Percentiles rank a stretch among this genome's conserved stretches.
Evolutionary conservation across 371 early-diverging fungal species (phyloP).

Genomic region (Mortierella sp.): DNA sequence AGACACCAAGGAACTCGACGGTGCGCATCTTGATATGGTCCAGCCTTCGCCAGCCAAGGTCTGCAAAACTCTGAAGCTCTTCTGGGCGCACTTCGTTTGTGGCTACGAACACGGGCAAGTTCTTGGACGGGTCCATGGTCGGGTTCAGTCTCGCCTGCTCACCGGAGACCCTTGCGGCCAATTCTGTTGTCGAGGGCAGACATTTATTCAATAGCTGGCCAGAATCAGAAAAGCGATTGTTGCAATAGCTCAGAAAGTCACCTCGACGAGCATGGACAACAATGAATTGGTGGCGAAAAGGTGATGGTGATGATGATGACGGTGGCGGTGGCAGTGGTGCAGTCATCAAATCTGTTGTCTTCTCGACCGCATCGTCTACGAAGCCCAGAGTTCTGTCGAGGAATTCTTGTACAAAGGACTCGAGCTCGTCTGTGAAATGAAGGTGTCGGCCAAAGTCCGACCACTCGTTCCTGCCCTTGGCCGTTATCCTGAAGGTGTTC

Average conservation of each 20-base stretch:
- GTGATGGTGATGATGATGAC: too few relatives aligned
- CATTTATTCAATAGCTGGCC: conserved; percentile 24
- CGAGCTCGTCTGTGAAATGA: conserved; percentile 31
- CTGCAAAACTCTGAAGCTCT: conserved; percentile 25
- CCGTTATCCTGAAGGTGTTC: conserved; percentile 43
- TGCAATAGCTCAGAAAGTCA: conserved; percentile 40
- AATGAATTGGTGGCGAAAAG: conserved; percentile 21
- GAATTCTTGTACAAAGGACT: conserved; percentile 31
- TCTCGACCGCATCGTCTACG: too few relatives aligned
- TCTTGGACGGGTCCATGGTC: conserved; percentile 4
- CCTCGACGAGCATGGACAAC: conserved; percentile 44
- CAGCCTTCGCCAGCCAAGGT: conserved; percentile 28
- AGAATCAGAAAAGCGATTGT: conserved; percentile 25
- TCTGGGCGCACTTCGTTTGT: conserved; percentile 37
- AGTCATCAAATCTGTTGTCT: too few relatives aligned
- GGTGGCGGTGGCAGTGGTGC: too few relatives aligned
- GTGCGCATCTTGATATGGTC: conserved; percentile 38
- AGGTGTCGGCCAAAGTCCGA: conserved; percentile 40
- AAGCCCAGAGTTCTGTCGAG: conserved; percentile 14
- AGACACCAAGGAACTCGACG: conserved; percentile 23
- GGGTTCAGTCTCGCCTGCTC: conserved; percentile 19
- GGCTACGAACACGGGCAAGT: conserved; percentile 44
- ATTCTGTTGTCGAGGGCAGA: conserved; percentile 25
- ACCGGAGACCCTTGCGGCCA: conserved; percentile 5
- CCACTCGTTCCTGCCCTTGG: conserved; percentile 46